Evolutionary conservation across 2,329 filamentous ascomycete genomes (phyloP).

Genomic region (Fusarium penzigii): DNA sequence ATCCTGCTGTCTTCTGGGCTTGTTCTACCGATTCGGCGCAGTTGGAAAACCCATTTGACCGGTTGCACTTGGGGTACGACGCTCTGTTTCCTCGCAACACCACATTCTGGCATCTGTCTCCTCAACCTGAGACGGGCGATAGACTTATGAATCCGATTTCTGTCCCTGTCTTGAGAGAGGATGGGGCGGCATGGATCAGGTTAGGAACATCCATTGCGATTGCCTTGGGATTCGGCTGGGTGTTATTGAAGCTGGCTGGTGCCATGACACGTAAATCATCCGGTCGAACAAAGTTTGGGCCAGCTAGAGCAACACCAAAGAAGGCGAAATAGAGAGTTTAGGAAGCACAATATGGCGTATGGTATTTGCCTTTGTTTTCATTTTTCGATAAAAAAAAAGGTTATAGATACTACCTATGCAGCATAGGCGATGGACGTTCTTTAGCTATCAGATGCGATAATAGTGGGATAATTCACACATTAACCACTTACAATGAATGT

Average conservation of each 20-base stretch:
- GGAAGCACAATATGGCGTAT: too few species aligned
- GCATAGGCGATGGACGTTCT: too few species aligned
- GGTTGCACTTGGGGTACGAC: conserved; percentile 83
- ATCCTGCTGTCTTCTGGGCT: conserved; percentile 88
- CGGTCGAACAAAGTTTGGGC: not conserved
- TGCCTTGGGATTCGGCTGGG: conserved; percentile 67
- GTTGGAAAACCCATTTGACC: conserved; percentile 79
- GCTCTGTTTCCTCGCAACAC: conserved; percentile 74
- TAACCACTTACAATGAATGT: too few species aligned
- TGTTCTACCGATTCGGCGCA: conserved; percentile 73
- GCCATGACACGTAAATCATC: conserved; percentile 7
- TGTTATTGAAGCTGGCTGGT: conserved; percentile 58
- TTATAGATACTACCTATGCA: too few species aligned
- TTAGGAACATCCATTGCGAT: conserved; percentile 61
- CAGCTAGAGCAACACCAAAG: conserved; percentile 10
- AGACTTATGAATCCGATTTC: conserved; percentile 55
- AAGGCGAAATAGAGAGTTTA: conserved; percentile 22
- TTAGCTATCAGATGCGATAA: too few species aligned
- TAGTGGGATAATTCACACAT: too few species aligned
- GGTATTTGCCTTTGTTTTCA: not conserved
- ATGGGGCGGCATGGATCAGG: conserved; percentile 48
- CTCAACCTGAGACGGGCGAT: conserved; percentile 39
- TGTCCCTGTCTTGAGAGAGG: conserved; percentile 66
- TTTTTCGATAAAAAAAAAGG: too few species aligned
- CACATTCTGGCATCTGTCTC: conserved; percentile 78